Evolutionary conservation across 2,329 filamentous ascomycete genomes (phyloP).

Genomic region (Sclerotinia borealis): DNA sequence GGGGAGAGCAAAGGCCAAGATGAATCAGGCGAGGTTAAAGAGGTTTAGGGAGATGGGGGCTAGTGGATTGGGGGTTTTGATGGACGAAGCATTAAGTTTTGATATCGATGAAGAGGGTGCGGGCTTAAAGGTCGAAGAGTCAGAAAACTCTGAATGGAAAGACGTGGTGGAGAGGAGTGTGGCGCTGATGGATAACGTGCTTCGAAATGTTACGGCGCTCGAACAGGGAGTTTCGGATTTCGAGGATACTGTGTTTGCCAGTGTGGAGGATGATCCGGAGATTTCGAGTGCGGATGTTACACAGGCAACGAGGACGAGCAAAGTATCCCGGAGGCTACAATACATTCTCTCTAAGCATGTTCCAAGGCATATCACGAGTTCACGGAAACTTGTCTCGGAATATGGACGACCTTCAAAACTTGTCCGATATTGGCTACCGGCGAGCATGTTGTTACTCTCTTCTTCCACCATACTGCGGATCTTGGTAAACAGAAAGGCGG

Average conservation of each 20-base stretch:
- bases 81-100: conserved; percentile 77
- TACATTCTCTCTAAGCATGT: conserved; percentile 63
- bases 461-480: conserved; percentile 82
- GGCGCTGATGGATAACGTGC: conserved; percentile 77
- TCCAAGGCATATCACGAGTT: conserved; percentile 56
- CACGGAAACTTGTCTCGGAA: conserved; percentile 48
- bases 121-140: conserved; percentile 39
- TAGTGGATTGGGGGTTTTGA: conserved; percentile 77
- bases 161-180: conserved; percentile 74
- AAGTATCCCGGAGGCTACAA: conserved; percentile 61
- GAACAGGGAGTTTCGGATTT: conserved; percentile 58
- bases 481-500: conserved; percentile 65
- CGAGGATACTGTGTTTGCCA: conserved; percentile 59
- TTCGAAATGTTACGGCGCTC: conserved; percentile 62
- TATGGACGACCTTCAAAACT: conserved; percentile 72
- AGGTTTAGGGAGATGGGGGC: conserved; percentile 74
- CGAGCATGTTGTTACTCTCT: conserved; percentile 64
- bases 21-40: conserved; percentile 66
- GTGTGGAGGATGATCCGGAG: conserved; percentile 55
- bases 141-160: conserved; percentile 55
- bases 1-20: conserved; percentile 66
- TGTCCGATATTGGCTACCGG: conserved; percentile 85
- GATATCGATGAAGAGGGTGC: conserved; percentile 52
- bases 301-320: conserved; percentile 37
- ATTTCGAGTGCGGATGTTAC: conserved; percentile 42